Evolutionary conservation across 352 stramenopile species (phyloP).

Genomic region (Phytophthora sojae): DNA sequence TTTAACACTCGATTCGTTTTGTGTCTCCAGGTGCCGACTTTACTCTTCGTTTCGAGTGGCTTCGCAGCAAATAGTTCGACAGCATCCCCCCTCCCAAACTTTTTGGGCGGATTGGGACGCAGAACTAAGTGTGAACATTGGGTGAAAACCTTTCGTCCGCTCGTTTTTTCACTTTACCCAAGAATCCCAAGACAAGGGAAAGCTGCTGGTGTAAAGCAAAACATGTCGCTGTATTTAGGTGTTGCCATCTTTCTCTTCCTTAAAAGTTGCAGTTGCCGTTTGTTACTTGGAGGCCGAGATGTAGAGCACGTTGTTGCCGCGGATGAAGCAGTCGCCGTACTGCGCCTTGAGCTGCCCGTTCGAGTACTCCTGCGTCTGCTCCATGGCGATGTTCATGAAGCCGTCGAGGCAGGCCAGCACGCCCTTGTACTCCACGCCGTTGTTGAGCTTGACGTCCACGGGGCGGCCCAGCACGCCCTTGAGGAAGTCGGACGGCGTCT

Average conservation of each 20-base stretch:
- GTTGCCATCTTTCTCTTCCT: background rate
- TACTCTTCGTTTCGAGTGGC: no score
- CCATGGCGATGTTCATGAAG: constrained; percentile 99
- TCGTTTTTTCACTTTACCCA: no score
- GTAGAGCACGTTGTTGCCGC: constrained; percentile 98
- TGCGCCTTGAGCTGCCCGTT: constrained; percentile 99
- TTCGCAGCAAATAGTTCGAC: no score
- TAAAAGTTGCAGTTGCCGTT: background rate
- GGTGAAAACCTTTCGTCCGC: no score
- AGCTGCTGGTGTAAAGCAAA: background rate
- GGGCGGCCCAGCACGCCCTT: constrained; percentile 94
- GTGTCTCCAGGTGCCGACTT: no score
- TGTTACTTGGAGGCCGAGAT: constrained; percentile 85
- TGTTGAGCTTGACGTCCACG: constrained; percentile 99
- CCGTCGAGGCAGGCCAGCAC: constrained; percentile 99
- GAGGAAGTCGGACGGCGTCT: constrained; percentile 92
- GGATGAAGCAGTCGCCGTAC: constrained; percentile 99
- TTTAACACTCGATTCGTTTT: no score
- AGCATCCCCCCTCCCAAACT: no score
- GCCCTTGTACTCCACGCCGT: constrained; percentile 98
- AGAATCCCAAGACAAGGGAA: background rate
- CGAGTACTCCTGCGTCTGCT: constrained; percentile 99
- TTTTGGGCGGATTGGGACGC: no score
- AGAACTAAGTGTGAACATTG: no score
- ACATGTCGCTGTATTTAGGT: background rate